Evolutionary conservation across 2,329 filamentous ascomycete species (phyloP), one percentile per base, ranked within the genome.

Genomic region (Aspergillus transmontanensis): DNA sequence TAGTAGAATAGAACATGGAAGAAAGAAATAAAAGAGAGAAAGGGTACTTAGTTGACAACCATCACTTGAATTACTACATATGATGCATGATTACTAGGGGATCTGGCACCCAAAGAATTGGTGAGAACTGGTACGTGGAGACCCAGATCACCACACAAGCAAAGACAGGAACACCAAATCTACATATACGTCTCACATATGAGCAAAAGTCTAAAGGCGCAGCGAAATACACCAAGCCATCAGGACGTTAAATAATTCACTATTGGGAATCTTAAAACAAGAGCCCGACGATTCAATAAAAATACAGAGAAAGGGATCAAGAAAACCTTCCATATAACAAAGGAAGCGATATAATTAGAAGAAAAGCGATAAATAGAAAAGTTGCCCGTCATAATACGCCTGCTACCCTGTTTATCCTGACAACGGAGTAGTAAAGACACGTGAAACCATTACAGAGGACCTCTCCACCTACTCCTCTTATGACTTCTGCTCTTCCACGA

Each of bases 401-500:
- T 61, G 60, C 58, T 61, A 61, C 58, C 64, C 59, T 56, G 28
- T 54, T 60, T 61, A 67, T 64, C 48, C 36, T 57, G 57, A 58
- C 60, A 63, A 64, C 39, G 34, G 46, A 64, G 63, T 34, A 61
- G 14, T n/a, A 61, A 45, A 45, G 30, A 62, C 56, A 58, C 26
- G 36, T 43, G 36, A 53, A 57, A 36, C 46, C 34, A 48, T 50
- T 34, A 30, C 30, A 3, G 30, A 32, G 14, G 46, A 34, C 30
- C 14, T 16, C 45, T 30, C 32, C 45, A 45, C 48, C 26, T 9
- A n/a, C n/a, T n/a, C 23, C 10, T 19, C 60, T 74, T 63, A 80
- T 19, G 75, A 70, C 74, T 84, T 84, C 78, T 96, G 93, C 23
- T 93, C 94, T 76, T 98, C 94, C 14, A 99, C 94, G 76, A 99